Base-by-base conservation (phyloP, 1,284 basidiomycete genomes). In the Tetrapyrgos nigripes region DNA sequence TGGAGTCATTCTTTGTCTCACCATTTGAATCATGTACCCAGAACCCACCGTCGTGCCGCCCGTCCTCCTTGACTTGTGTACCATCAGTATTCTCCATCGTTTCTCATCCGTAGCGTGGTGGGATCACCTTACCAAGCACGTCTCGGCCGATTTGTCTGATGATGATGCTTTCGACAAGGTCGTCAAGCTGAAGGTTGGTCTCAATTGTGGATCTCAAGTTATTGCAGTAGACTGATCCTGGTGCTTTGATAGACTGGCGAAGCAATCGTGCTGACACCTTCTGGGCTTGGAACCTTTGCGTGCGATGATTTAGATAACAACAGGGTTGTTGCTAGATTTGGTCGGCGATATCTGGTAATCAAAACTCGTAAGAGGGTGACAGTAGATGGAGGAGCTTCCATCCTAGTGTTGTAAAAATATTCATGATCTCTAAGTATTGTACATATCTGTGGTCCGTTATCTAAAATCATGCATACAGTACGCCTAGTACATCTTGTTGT, bases 71-170 rank as follows among this genome's bases (percentile, higher is more conserved):
- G 89, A 91, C 64, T 76, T 92, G 0, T 91, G 88, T 51, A 82
- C 82, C 0, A 75, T 91, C 0, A 74, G 84, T 0, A 81, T 92
- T 11, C 66, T 90, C 5, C 90, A 91, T 62, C 79, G 89, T 0
- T 92, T 92, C 70, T 89, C 88, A 1, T 91, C 89, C 0, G 86
- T 87, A 0, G 76, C 85, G 1, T 91, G 89, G 89, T 88, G 86
- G 83, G 78, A 85, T 0, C 88, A 91, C 62, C 70, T 92, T 1
- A 73, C 79, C 2, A 82, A 86, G 33, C 89, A 91, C 63, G 84
- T 91, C 3, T 84, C 87, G 0, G 85, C 86, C 0, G 81, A 88
- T 61, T 78, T 89, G 53, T 79, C 80, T 0, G 69, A 76, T 4
- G 77, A 77, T 2, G 84, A 87, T 45, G 85, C 83, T 0, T 90